Evolutionary conservation across 257 asterid species (phyloP).

Genomic region (Penstemon davidsonii): DNA sequence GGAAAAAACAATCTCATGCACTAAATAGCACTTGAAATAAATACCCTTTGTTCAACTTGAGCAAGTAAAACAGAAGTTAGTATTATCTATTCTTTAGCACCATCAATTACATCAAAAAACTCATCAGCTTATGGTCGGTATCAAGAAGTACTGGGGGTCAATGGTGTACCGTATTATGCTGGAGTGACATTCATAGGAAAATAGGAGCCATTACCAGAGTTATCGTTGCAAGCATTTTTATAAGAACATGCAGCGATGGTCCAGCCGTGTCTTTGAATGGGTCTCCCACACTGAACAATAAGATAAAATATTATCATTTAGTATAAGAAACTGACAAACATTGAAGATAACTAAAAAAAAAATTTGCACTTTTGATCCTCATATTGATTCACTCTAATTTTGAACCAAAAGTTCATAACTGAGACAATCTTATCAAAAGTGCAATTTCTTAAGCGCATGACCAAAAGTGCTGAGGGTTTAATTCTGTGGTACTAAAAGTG

Average conservation of each 20-base stretch:
- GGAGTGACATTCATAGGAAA: slow-evolving; percentile 55
- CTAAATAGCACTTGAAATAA: not conserved
- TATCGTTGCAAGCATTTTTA: slow-evolving; percentile 96
- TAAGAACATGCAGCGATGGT: slow-evolving; percentile 93
- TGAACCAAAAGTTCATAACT: not conserved
- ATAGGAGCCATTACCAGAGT: slow-evolving; percentile 99
- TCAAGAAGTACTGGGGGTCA: slow-evolving; percentile 10
- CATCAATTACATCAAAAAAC: slow-evolving; percentile 29
- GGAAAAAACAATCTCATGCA: too few species aligned
- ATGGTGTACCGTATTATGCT: slow-evolving; percentile 13
- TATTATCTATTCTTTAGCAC: slow-evolving; percentile 28
- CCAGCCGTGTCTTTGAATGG: slow-evolving; percentile 99
- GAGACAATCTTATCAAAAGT: not conserved
- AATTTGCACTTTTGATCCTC: too few species aligned
- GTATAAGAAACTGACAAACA: not conserved
- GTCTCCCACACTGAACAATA: slow-evolving; percentile 80
- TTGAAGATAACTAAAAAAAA: not conserved
- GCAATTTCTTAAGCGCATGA: not conserved
- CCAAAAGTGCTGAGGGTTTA: not conserved
- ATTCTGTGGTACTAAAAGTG: not conserved
- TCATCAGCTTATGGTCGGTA: slow-evolving; percentile 22
- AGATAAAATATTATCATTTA: not conserved
- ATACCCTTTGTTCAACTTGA: slow-evolving; percentile 6
- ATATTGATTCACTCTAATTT: not conserved
- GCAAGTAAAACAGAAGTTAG: slow-evolving; percentile 6